Evolutionary conservation across 2,329 filamentous ascomycete species (phyloP).

Genomic region (Ophiocordyceps australis): DNA sequence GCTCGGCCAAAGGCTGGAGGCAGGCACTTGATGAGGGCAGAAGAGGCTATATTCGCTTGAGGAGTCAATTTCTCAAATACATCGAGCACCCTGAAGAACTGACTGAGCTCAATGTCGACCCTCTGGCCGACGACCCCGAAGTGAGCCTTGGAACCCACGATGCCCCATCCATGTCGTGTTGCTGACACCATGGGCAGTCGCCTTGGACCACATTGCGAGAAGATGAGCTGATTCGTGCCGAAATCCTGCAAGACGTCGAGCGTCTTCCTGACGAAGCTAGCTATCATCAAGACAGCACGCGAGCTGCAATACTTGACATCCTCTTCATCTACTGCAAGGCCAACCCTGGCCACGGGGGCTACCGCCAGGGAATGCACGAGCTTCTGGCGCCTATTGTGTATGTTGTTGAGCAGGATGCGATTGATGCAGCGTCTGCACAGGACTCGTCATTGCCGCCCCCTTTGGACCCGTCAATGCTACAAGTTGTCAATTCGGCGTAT

Average conservation of each 20-base stretch:
- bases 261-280: slow-evolving; percentile 82
- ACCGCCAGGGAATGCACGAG: slow-evolving; percentile 98
- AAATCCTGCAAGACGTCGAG: slow-evolving; percentile 90
- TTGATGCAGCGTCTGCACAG: slow-evolving; percentile 27
- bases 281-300: slow-evolving; percentile 65
- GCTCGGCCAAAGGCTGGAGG: slow-evolving; percentile 49
- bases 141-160: slow-evolving; percentile 15
- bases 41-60: slow-evolving; percentile 52
- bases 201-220: slow-evolving; percentile 77
- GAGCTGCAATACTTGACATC: slow-evolving; percentile 70
- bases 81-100: slow-evolving; percentile 75
- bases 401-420: slow-evolving; percentile 66
- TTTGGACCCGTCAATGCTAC: slow-evolving; percentile 39
- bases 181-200: slow-evolving; percentile 34
- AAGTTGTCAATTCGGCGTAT: slow-evolving; percentile 52
- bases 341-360: slow-evolving; percentile 68
- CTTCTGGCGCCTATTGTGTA: slow-evolving; percentile 77
- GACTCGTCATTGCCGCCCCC: slow-evolving; percentile 11
- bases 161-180: slow-evolving; percentile 17
- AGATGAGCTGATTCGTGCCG: slow-evolving; percentile 68
- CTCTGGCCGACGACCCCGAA: slow-evolving; percentile 61
- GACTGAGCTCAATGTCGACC: slow-evolving; percentile 52
- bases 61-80: slow-evolving; percentile 60
- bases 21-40: slow-evolving; percentile 49
- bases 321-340: slow-evolving; percentile 92